Conservation (phyloP, 1,139 yeast species). For the Pichia sp. region DNA sequence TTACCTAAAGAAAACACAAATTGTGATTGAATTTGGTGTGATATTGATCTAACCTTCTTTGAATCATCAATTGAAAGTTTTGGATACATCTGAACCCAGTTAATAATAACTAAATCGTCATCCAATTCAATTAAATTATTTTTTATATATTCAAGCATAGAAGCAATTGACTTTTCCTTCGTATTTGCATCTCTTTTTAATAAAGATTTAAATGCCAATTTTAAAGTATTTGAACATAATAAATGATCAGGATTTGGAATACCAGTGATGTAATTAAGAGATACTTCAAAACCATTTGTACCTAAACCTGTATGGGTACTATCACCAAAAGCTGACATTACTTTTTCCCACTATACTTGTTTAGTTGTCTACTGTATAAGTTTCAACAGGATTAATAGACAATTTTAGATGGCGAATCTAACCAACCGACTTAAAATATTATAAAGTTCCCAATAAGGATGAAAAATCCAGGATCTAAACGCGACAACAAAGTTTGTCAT, state of each 20-base stretch:
- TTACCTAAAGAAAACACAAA: conserved; percentile 51
- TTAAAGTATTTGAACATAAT: conserved; percentile 46
- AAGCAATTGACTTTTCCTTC: conserved; percentile 69
- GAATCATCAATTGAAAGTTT: conserved; percentile 70
- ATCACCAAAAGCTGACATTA: conserved; percentile 10
- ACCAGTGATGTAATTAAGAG: conserved; percentile 71
- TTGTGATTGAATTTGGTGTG: conserved; percentile 61
- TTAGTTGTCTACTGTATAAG: no score
- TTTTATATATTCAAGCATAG: conserved; percentile 36
- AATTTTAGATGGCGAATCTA: background rate
- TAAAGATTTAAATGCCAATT: conserved; percentile 64
- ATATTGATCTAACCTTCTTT: conserved; percentile 49
- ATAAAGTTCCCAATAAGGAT: background rate
- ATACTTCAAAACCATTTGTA: conserved; percentile 54
- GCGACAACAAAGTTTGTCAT: background rate
- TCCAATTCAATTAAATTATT: conserved; percentile 22
- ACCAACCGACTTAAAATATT: background rate
- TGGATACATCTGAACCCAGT: conserved; percentile 81
- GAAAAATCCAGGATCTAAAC: background rate
- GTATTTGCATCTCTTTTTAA: conserved; percentile 77
- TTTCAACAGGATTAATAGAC: no score
- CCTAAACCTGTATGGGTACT: conserved; percentile 25
- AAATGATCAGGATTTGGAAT: conserved; percentile 63
- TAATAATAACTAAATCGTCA: conserved; percentile 47
- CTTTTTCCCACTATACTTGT: no score